Percentiles rank a stretch among this genome's conserved stretches.
Conservation (phyloP, 352 stramenopile species). For the Pythium pyrilobum region DNA sequence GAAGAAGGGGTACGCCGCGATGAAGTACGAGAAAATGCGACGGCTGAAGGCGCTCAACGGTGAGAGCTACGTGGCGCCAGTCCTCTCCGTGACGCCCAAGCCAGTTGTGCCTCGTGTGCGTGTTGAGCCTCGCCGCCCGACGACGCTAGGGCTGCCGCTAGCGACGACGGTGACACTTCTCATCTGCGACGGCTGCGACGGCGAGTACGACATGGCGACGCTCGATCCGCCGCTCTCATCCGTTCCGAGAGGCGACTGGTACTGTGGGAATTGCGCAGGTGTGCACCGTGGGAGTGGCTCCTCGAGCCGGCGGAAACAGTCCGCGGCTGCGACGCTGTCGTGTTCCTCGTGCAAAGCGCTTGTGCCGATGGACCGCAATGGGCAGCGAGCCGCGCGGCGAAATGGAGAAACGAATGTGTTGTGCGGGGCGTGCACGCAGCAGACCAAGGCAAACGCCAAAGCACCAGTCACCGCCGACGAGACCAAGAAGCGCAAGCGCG, state of each 20-base stretch:
- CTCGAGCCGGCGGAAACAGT: not conserved
- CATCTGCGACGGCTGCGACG: conserved; percentile 71
- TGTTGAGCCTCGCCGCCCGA: not conserved
- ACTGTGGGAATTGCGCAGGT: no score
- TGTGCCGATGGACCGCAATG: conserved; percentile 16
- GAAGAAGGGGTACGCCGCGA: conserved; percentile 21
- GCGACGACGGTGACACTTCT: conserved; percentile 35
- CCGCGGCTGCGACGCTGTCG: not conserved
- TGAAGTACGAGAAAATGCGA: conserved; percentile 18
- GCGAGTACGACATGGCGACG: conserved; percentile 45
- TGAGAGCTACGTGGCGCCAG: no score
- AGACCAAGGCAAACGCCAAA: not conserved
- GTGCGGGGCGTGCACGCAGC: conserved; percentile 7
- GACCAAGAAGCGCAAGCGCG: conserved; percentile 29
- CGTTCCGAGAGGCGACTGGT: conserved; percentile 47
- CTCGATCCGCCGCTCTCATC: conserved; percentile 36
- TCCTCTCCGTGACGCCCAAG: no score
- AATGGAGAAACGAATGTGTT: conserved; percentile 4
- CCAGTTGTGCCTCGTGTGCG: not conserved
- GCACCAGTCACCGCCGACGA: not conserved
- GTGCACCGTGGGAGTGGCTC: no score
- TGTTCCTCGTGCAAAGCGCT: conserved; percentile 4
- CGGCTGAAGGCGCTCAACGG: conserved; percentile 4
- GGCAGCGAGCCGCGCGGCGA: conserved; percentile 11
- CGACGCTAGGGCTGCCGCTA: not conserved